Conservation (phyloP, 148 eudicot genomes). For the Nepenthes mirabilis region DNA sequence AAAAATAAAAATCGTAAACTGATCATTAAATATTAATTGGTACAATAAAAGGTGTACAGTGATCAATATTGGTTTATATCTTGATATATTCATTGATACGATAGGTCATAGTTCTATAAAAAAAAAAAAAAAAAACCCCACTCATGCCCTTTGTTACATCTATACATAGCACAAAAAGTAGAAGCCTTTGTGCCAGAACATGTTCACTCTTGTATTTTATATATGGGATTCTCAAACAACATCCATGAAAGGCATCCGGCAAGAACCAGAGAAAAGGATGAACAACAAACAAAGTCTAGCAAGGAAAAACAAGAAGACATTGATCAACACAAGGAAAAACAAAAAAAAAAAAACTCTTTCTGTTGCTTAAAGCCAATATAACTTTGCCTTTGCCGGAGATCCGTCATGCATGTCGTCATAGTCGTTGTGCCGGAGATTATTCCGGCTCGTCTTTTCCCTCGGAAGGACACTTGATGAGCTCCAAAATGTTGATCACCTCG, state of each 20-base stretch:
- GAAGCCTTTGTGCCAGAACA: too few relatives aligned
- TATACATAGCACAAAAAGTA: too few relatives aligned
- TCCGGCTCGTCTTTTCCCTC: slow-evolving; percentile 43
- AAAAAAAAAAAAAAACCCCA: too few relatives aligned
- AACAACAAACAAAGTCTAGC: background rate
- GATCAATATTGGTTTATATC: too few relatives aligned
- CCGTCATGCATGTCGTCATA: slow-evolving; percentile 16
- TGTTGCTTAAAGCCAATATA: background rate
- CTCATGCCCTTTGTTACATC: too few relatives aligned
- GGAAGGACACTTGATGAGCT: slow-evolving; percentile 60
- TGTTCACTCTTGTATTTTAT: too few relatives aligned
- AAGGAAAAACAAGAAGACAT: background rate
- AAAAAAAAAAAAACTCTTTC: background rate
- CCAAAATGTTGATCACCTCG: slow-evolving; percentile 77
- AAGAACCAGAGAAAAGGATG: background rate
- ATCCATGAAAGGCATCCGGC: background rate
- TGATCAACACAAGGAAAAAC: background rate
- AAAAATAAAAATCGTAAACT: too few relatives aligned
- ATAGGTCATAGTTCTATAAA: too few relatives aligned
- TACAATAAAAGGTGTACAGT: too few relatives aligned
- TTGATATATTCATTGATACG: too few relatives aligned
- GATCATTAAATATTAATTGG: too few relatives aligned
- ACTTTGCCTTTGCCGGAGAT: slow-evolving; percentile 20
- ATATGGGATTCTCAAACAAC: background rate
- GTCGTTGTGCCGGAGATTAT: slow-evolving; percentile 7